phyloP scores from a whole-genome alignment of 1,139 yeast species.

The Hyphopichia buzzinii region DNA sequence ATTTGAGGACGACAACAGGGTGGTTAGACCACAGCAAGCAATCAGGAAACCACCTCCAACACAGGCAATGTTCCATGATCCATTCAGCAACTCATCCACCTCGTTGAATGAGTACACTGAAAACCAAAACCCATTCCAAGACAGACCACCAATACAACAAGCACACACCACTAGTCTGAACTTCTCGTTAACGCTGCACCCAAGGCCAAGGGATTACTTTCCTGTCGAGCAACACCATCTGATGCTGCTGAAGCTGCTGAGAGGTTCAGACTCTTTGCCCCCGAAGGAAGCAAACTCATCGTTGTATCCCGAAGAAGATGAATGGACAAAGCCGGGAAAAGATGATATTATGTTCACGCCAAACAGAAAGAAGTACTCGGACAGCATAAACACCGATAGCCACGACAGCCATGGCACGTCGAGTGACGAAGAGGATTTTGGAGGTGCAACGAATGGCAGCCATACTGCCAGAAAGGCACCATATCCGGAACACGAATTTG shows the following conservation, averaged over 20 bases:
- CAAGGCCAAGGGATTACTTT: too few relatives aligned
- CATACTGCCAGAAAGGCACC: neutral
- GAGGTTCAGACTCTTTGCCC: neutral
- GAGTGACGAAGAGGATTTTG: neutral
- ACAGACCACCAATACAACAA: neutral
- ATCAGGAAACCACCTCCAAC: conserved; percentile 2
- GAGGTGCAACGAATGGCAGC: neutral
- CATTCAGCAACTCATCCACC: conserved; percentile 3
- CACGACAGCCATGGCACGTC: neutral
- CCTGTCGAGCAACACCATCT: neutral
- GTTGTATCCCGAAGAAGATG: neutral
- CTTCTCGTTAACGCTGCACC: neutral
- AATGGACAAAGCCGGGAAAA: neutral
- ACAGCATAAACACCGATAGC: neutral
- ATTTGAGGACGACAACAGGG: neutral
- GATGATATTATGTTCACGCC: neutral
- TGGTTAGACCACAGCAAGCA: neutral
- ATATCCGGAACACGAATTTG: neutral
- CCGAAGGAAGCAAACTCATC: neutral
- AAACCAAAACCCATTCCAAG: neutral
- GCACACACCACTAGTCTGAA: neutral
- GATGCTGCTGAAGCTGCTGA: neutral
- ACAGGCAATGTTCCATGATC: neutral
- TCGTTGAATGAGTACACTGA: neutral
- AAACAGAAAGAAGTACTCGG: neutral